Base-by-base conservation (phyloP, 495 filamentous ascomycete genomes). In the Penicillium canescens region DNA sequence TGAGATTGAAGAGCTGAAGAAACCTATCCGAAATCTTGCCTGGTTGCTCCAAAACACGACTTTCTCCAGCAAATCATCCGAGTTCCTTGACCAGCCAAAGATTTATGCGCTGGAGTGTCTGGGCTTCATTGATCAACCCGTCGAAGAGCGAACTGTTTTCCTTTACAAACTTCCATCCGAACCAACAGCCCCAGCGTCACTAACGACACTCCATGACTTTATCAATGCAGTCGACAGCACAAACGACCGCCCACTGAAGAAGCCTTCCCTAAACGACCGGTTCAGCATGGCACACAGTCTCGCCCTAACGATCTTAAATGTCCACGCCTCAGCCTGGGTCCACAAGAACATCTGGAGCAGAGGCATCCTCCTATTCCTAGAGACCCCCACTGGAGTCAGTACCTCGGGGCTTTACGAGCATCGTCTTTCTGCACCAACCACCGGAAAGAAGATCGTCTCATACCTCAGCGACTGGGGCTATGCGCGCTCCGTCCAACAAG, bases 261-360 rank as follows among this genome's bases (percentile, higher is more conserved):
- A 34, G 9, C 59, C 59, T 1, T 55, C 51, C 2, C 42, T 65
- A 5, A 59, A 63, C 36, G 56, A 63, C 13, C 48, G 57, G n/a
- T 64, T 67, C 49, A 54, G 45, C 45, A 57, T 67, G 44, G 64
- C 64, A 11, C 50, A 56, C 18, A 61, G 54, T 18, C 55, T 60
- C 7, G 57, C 63, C 5, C n/a, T 65, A 23, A 57, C 57, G 0
- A 14, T 64, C n/a, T 48, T 56, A 14, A 55, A 67, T 18, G 31
- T 69, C 8, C 66, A 69, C 40, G 50, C 48, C 28, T 65, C 58
- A 4, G 55, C 47, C 4, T 67, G 64, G 64, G 55, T 69, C 3
- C 66, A 69, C 46, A 69, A 69, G 42, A 64, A 65, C 33, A 62
- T 69, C 35, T 59, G 64, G 52, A 58, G 56, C 50, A 49, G 46